phyloP scores from a whole-genome alignment of 176 grass and related monocot species.

The Cymbopogon citratus region DNA sequence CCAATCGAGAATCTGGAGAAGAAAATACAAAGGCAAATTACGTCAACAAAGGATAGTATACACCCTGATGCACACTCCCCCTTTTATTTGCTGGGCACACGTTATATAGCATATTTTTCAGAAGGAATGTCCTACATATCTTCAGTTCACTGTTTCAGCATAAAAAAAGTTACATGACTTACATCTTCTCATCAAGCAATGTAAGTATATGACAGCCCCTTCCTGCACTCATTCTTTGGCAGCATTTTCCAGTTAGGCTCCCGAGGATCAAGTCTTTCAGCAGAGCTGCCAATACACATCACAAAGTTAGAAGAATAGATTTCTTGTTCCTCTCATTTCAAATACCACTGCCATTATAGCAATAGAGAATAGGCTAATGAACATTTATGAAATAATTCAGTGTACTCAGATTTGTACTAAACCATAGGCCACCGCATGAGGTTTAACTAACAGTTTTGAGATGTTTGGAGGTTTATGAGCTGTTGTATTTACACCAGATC shows the following conservation, averaged over 20 bases:
- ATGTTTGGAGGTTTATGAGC: background rate
- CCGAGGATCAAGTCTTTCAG: conserved; percentile 71
- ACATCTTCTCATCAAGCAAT: conserved; percentile 67
- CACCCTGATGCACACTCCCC: background rate
- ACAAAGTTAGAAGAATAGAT: background rate
- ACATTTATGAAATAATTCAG: background rate
- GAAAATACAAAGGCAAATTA: background rate
- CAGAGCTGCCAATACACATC: conserved; percentile 46
- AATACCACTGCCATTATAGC: background rate
- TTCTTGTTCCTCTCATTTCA: background rate
- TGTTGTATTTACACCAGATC: background rate
- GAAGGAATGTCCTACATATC: background rate
- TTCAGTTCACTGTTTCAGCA: background rate
- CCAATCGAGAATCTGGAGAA: conserved; percentile 58
- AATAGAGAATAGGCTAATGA: background rate
- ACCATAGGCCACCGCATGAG: background rate
- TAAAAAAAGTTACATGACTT: conserved; percentile 10
- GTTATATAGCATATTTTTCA: background rate
- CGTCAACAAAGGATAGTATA: background rate
- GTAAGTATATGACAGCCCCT: conserved; percentile 60
- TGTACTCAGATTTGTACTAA: background rate
- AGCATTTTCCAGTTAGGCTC: conserved; percentile 64
- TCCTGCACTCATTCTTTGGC: conserved; percentile 39
- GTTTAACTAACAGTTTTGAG: too few relatives aligned
- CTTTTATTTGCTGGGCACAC: background rate